Base-by-base conservation (phyloP, 83 land plant species). In the Thuja plicata region DNA sequence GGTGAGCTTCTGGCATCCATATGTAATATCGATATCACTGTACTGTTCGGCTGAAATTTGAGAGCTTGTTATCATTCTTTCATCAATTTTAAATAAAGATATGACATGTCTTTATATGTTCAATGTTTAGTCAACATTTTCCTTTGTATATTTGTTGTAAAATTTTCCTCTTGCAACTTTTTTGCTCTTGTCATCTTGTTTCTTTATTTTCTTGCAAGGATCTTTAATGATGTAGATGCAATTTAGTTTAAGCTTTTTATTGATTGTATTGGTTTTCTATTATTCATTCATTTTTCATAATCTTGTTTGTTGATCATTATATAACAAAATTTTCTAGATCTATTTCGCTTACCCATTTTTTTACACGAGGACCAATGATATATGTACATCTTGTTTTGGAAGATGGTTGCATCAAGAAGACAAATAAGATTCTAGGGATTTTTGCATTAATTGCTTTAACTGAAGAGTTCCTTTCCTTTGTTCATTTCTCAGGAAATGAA, bases 401-500 rank as follows among this genome's bases (percentile, higher is more conserved):
- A 48, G 54, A 48, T 13, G 1, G 19, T 84, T 84, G 8, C 50
- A 32, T 43, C 55, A 43, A 41, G 84, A 81, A 43, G 5, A 5
- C 19, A 40, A 83, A 30, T 46, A 11, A 83, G 34, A 83, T 41
- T 40, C 5, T 46, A 45, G 30, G 57, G 3, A 30, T 48, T 83
- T 83, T 83, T 43, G 24, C 17, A 32, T 83, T 55, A 17, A 27
- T 48, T 48, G 50, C 3, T 27, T 81, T 41, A 81, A 81, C 46
- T 81, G n/a, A 41, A 19, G 43, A 40, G 27, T 81, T 81, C 30
- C 3, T 43, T 6, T 81, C 19, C n/a, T 81, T 43, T 40, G 10
- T 81, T 60, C 41, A 57, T 86, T 87, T 57, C 24, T 12, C 91
- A 95, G 97, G 97, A 95, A 90, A 95, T 95, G 97, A 94, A 94